These are phyloP conservation scores for Aspergillus affinis DNA, from an alignment of 495 filamentous ascomycete species.

Conservation along the genomic window DNA sequence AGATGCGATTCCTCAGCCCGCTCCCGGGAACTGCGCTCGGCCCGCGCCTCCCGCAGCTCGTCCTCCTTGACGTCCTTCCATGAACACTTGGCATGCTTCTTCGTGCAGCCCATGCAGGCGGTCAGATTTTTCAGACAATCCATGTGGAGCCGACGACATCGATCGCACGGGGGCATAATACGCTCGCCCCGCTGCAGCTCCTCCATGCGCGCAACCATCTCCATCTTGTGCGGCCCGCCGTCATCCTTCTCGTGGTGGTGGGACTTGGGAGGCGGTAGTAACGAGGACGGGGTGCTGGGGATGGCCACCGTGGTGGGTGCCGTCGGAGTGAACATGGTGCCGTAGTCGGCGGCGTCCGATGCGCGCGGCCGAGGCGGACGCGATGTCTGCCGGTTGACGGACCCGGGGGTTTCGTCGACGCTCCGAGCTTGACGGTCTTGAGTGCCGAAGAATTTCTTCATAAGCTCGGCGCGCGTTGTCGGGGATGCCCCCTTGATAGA, in stretches of 20 bases:
- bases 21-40: conserved; percentile 18
- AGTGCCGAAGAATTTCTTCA: conserved; percentile 59
- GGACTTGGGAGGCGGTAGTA: conserved; percentile 50
- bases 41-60: conserved; percentile 51
- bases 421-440: conserved; percentile 49
- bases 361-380: conserved; percentile 34
- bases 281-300: conserved; percentile 50
- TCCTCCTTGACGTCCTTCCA: conserved; percentile 76
- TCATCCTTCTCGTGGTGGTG: conserved; percentile 55
- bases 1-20: conserved; percentile 22
- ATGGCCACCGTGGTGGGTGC: conserved; percentile 49
- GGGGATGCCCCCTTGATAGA: conserved; percentile 54
- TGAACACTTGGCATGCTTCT: conserved; percentile 81
- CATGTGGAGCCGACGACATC: conserved; percentile 76
- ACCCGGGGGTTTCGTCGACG: conserved; percentile 30
- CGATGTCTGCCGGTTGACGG: conserved; percentile 30
- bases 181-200: conserved; percentile 67
- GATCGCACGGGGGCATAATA: conserved; percentile 77
- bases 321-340: conserved; percentile 33
- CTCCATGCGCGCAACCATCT: conserved; percentile 76
- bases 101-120: conserved; percentile 82
- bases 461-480: conserved; percentile 51
- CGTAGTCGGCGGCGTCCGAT: conserved; percentile 42
- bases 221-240: conserved; percentile 59
- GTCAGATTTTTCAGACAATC: conserved; percentile 83